phyloP scores from a whole-genome alignment of 768 basidiomycete genomes.

The Pholiota molesta region DNA sequence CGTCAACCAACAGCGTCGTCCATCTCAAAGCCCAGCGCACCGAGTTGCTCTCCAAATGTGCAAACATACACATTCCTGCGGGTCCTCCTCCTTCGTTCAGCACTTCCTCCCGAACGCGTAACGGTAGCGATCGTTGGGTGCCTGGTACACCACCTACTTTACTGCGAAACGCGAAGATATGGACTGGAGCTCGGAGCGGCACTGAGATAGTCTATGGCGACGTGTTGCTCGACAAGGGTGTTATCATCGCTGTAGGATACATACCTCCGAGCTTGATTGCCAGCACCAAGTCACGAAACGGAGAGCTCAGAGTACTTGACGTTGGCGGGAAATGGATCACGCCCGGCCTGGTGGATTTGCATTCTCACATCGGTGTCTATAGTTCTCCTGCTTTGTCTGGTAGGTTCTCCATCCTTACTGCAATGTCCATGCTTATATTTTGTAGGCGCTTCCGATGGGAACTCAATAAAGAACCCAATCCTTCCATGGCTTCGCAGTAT shows the following conservation, averaged over 20 bases:
- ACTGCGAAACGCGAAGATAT: constrained; percentile 73
- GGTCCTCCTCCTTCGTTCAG: constrained; percentile 27
- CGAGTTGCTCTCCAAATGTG: constrained; percentile 19
- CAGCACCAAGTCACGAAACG: constrained; percentile 11
- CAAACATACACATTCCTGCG: constrained; percentile 23
- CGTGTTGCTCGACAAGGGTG: constrained; percentile 63
- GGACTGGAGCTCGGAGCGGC: constrained; percentile 71
- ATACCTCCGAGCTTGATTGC: constrained; percentile 27
- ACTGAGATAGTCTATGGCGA: constrained; percentile 60
- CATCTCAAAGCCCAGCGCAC: constrained; percentile 11
- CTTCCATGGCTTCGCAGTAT: constrained; percentile 69
- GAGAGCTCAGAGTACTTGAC: constrained; percentile 38
- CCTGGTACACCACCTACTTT: constrained; percentile 54
- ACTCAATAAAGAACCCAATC: constrained; percentile 55
- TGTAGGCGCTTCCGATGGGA: constrained; percentile 52
- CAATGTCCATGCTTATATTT: not conserved
- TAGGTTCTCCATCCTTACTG: constrained; percentile 11
- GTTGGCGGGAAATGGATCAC: constrained; percentile 64
- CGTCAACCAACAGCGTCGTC: not conserved
- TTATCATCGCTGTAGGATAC: constrained; percentile 59
- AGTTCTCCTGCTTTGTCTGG: constrained; percentile 34
- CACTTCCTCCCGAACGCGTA: constrained; percentile 11
- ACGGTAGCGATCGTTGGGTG: constrained; percentile 56
- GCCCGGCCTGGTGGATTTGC: constrained; percentile 50
- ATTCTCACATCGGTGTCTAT: constrained; percentile 42